Percentiles rank a stretch among this genome's conserved stretches.
These are phyloP conservation scores for Neurospora tetrasperma DNA, from an alignment of 495 filamentous ascomycete species.

Conservation along the genomic window DNA sequence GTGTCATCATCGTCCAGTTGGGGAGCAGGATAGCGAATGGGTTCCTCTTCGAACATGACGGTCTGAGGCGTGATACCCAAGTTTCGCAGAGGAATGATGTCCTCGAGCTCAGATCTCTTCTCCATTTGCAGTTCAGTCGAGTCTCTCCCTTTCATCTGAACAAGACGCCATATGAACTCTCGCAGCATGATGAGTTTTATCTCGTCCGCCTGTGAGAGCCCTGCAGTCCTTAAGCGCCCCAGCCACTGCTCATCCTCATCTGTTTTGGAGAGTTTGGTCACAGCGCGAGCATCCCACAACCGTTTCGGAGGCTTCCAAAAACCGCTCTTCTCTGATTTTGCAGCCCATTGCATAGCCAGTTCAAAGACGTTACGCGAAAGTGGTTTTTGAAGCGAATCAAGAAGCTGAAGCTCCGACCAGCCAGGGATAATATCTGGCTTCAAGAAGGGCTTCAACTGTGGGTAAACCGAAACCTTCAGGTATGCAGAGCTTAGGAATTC, in stretches of 20 bases:
- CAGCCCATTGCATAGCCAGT: slow-evolving; percentile 76
- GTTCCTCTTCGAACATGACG: slow-evolving; percentile 76
- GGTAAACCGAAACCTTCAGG: slow-evolving; percentile 68
- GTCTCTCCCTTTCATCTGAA: slow-evolving; percentile 55
- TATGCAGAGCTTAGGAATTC: slow-evolving; percentile 75
- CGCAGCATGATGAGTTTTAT: slow-evolving; percentile 75
- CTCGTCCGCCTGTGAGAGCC: slow-evolving; percentile 77
- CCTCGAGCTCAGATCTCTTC: slow-evolving; percentile 41
- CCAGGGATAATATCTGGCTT: slow-evolving; percentile 50
- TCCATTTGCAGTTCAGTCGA: slow-evolving; percentile 20
- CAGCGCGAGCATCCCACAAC: slow-evolving; percentile 39
- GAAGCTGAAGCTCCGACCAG: slow-evolving; percentile 61
- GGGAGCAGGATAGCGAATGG: slow-evolving; percentile 17
- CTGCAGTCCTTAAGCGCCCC: slow-evolving; percentile 67
- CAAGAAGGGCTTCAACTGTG: slow-evolving; percentile 72
- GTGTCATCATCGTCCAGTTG: slow-evolving; percentile 22
- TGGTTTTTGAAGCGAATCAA: slow-evolving; percentile 77
- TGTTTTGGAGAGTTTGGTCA: slow-evolving; percentile 52
- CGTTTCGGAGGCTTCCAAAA: slow-evolving; percentile 76
- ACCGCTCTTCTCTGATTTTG: slow-evolving; percentile 61
- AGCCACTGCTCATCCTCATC: slow-evolving; percentile 98
- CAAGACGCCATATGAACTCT: slow-evolving; percentile 87
- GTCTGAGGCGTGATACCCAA: slow-evolving; percentile 72
- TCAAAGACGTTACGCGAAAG: slow-evolving; percentile 74
- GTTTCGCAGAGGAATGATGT: slow-evolving; percentile 57